A percentile compares a stretch with the other conserved stretches of the same genome.
Conservation (phyloP, 148 eudicot species). For the Camellia japonica region DNA sequence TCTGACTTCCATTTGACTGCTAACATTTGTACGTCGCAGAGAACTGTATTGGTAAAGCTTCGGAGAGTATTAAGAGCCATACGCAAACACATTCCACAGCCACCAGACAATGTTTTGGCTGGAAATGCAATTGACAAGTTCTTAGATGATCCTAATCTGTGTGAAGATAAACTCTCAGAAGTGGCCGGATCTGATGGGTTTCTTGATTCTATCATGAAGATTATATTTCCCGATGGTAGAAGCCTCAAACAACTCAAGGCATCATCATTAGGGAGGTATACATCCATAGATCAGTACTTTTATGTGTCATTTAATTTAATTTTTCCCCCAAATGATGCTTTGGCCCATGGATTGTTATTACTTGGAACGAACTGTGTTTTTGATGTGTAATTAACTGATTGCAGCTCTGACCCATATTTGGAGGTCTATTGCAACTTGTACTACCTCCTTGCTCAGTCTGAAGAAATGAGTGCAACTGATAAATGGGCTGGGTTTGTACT, state of each 20-base stretch:
- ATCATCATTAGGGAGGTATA: conserved; percentile 52
- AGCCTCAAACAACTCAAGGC: conserved; percentile 43
- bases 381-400: conserved; percentile 21
- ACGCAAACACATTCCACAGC: conserved; percentile 85
- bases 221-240: conserved; percentile 52
- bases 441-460: conserved; percentile 78
- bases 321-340: conserved; percentile 3
- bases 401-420: conserved; percentile 86
- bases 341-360: background rate
- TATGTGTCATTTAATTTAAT: conserved; percentile 7
- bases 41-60: conserved; percentile 76
- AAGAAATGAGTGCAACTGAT: conserved; percentile 87
- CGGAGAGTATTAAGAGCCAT: conserved; percentile 95
- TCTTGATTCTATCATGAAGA: conserved; percentile 50
- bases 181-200: conserved; percentile 76
- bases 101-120: conserved; percentile 67
- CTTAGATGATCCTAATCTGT: conserved; percentile 70
- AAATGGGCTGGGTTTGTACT: conserved; percentile 96
- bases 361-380: background rate
- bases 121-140: conserved; percentile 80
- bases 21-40: conserved; percentile 43
- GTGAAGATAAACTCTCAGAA: conserved; percentile 85
- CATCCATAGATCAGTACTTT: conserved; percentile 14
- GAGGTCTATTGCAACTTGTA: conserved; percentile 89
- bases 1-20: conserved; percentile 20